A percentile compares a stretch with the other conserved stretches of the same genome.
Evolutionary conservation across 2,329 filamentous ascomycete genomes (phyloP).

Genomic region (Chaetomiaceae sp.): DNA sequence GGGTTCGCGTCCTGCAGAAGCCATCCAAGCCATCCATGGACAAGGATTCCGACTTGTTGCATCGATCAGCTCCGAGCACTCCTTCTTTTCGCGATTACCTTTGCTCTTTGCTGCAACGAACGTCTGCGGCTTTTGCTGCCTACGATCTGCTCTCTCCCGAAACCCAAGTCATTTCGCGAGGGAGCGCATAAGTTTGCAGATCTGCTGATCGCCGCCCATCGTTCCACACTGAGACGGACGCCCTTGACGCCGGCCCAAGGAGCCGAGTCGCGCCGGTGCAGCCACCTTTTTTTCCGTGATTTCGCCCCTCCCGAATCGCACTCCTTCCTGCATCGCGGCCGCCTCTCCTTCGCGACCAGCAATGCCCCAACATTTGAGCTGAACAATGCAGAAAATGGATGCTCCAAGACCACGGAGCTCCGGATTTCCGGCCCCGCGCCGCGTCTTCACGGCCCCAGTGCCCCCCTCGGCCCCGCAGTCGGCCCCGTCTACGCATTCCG

Average conservation of each 20-base stretch:
- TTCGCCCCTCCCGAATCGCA: neutral
- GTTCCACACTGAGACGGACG: conserved; percentile 13
- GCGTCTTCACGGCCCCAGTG: conserved; percentile 37
- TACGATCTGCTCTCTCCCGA: neutral
- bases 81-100: neutral
- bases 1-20: too few relatives aligned
- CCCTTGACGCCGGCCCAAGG: neutral
- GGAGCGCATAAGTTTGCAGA: neutral
- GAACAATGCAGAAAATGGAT: conserved; percentile 26
- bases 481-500: conserved; percentile 23
- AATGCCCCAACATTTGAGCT: conserved; percentile 16
- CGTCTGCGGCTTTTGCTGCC: too few relatives aligned
- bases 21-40: too few relatives aligned
- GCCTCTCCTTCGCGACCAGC: neutral
- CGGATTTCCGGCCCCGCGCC: conserved; percentile 25
- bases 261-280: neutral
- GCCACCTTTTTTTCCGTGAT: neutral
- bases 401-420: conserved; percentile 22
- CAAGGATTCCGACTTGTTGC: too few relatives aligned
- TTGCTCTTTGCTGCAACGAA: neutral
- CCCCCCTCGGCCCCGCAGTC: conserved; percentile 26
- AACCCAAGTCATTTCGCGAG: neutral
- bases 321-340: neutral
- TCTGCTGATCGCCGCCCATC: conserved; percentile 13
- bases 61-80: neutral